Conservation (phyloP, 805 yeast genomes). For the Isabelozyma rhagii region DNA sequence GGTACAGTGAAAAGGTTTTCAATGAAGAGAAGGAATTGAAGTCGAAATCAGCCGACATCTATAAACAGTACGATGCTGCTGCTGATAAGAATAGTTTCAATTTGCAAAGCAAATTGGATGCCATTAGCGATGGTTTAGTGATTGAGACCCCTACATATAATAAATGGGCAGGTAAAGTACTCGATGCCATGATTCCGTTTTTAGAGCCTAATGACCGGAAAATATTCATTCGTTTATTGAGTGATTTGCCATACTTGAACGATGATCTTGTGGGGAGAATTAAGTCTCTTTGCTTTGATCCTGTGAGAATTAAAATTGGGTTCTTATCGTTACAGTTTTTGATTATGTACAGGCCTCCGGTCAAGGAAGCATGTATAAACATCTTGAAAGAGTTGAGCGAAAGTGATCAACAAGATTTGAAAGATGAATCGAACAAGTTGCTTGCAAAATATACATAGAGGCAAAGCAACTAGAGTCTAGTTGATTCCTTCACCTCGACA, state of each 20-base stretch:
- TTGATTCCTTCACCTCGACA: too few relatives aligned
- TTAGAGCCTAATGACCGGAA: conserved; percentile 79
- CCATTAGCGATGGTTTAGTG: conserved; percentile 9
- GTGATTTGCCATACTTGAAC: conserved; percentile 81
- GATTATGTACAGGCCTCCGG: conserved; percentile 90
- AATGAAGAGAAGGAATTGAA: conserved; percentile 26
- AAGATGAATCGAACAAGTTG: conserved; percentile 43
- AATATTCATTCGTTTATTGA: conserved; percentile 73
- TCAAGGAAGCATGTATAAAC: conserved; percentile 49
- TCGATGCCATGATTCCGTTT: conserved; percentile 81
- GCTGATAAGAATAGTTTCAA: neutral
- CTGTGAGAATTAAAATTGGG: conserved; percentile 76
- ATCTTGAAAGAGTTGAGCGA: conserved; percentile 44
- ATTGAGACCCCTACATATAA: conserved; percentile 52
- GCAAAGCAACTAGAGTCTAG: too few relatives aligned
- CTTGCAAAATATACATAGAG: conserved; percentile 40
- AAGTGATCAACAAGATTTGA: conserved; percentile 49
- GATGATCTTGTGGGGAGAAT: conserved; percentile 60
- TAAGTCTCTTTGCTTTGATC: conserved; percentile 77
- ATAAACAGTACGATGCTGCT: conserved; percentile 12
- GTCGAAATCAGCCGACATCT: conserved; percentile 16
- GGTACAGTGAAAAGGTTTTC: conserved; percentile 61
- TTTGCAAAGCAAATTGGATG: conserved; percentile 6
- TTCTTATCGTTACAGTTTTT: conserved; percentile 77
- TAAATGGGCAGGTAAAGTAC: conserved; percentile 64